Conservation (phyloP, 2,329 filamentous ascomycete species). For the Colletotrichum higginsianum region DNA sequence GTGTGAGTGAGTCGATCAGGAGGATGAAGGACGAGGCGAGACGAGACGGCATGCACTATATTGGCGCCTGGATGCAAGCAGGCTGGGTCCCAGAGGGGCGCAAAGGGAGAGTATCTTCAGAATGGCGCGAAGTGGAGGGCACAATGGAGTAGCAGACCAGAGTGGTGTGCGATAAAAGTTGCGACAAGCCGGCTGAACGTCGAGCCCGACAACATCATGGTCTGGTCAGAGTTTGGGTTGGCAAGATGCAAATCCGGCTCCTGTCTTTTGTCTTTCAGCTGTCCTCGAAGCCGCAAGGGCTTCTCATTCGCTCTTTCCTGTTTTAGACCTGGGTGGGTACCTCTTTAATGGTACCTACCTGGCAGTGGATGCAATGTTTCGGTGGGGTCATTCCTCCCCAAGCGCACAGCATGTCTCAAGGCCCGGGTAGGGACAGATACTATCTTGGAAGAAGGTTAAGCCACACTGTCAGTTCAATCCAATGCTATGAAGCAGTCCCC, state of each 20-base stretch:
- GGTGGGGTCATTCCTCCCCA: background rate
- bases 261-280: constrained; percentile 29
- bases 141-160: background rate
- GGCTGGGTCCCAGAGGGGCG: background rate
- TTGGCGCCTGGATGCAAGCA: background rate
- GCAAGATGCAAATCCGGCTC: background rate
- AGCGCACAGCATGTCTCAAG: background rate
- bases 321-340: background rate
- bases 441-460: background rate
- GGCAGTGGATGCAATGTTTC: constrained; percentile 11
- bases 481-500: background rate
- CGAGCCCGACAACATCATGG: background rate
- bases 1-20: background rate
- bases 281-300: background rate
- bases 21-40: background rate
- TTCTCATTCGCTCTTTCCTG: constrained; percentile 16
- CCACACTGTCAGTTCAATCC: background rate
- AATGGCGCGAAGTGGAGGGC: background rate
- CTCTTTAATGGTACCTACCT: no score
- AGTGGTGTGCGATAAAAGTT: constrained; percentile 4
- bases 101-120: background rate
- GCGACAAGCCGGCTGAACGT: no score
- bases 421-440: background rate
- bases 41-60: background rate
- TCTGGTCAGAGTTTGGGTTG: background rate